Evolutionary conservation across 2,329 filamentous ascomycete genomes (phyloP).

Genomic region (Clathrospora elynae): DNA sequence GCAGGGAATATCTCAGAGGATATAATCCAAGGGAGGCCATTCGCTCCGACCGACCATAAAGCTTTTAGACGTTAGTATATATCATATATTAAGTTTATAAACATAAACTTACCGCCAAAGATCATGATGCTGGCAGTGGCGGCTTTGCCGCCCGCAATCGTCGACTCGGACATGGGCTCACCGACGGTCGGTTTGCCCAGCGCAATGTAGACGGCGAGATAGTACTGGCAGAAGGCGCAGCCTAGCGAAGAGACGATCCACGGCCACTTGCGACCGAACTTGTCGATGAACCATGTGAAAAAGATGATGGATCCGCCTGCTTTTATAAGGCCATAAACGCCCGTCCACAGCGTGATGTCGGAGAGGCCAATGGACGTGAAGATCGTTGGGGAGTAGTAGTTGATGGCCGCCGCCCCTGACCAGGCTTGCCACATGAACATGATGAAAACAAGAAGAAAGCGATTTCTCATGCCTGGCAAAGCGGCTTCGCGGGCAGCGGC

Average conservation of each 20-base stretch:
- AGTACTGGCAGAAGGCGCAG: conserved; percentile 48
- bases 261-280: conserved; percentile 45
- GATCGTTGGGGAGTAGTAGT: conserved; percentile 47
- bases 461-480: conserved; percentile 49
- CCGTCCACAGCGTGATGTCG: conserved; percentile 46
- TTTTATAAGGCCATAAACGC: conserved; percentile 48
- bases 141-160: conserved; percentile 46
- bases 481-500: conserved; percentile 38
- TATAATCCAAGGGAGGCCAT: conserved; percentile 53
- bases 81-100: background rate
- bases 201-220: conserved; percentile 46
- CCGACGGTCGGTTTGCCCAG: conserved; percentile 41
- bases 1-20: conserved; percentile 52
- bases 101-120: conserved; percentile 34
- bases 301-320: conserved; percentile 45
- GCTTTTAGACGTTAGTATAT: too few species aligned
- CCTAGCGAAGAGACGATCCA: conserved; percentile 47
- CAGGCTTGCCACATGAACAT: conserved; percentile 50
- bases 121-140: conserved; percentile 51
- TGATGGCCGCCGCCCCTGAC: conserved; percentile 45
- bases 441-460: conserved; percentile 48
- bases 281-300: conserved; percentile 48
- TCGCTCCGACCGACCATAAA: conserved; percentile 49
- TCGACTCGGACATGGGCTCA: conserved; percentile 37
- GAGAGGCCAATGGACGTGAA: conserved; percentile 45